These are phyloP conservation scores for Coniochaeta prunicola DNA, from an alignment of 2,329 filamentous ascomycete genomes.

Conservation along the genomic window DNA sequence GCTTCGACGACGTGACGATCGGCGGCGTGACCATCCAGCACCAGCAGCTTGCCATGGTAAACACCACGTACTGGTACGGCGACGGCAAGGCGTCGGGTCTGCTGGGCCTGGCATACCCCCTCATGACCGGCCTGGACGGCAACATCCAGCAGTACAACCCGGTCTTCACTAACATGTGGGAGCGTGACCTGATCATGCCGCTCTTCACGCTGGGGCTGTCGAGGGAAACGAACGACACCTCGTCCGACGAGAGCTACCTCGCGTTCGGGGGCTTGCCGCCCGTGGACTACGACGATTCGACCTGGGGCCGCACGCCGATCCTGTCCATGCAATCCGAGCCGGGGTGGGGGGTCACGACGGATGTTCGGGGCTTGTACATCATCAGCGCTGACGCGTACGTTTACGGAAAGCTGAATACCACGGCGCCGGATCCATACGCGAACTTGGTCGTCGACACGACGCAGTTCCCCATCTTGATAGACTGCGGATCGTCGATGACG, in stretches of 20 bases:
- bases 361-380: conserved; percentile 18
- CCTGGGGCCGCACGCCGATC: conserved; percentile 17
- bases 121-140: conserved; percentile 32
- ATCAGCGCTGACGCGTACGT: conserved; percentile 18
- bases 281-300: conserved; percentile 20
- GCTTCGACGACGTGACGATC: conserved; percentile 31
- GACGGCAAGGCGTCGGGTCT: conserved; percentile 38
- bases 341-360: conserved; percentile 9
- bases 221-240: conserved; percentile 16
- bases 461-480: conserved; percentile 17
- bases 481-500: conserved; percentile 18
- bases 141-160: conserved; percentile 32
- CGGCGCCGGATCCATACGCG: background rate
- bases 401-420: conserved; percentile 9
- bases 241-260: conserved; percentile 30
- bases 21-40: conserved; percentile 34
- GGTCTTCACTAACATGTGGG: conserved; percentile 41
- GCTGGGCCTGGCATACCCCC: conserved; percentile 42
- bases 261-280: conserved; percentile 42
- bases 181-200: conserved; percentile 30
- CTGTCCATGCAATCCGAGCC: conserved; percentile 12
- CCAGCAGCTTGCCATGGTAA: conserved; percentile 39
- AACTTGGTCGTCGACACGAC: conserved; percentile 14
- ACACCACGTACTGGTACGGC: conserved; percentile 32
- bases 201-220: conserved; percentile 41